Conservation (phyloP, 257 asterid genomes). For the Lithospermum erythrorhizon region DNA sequence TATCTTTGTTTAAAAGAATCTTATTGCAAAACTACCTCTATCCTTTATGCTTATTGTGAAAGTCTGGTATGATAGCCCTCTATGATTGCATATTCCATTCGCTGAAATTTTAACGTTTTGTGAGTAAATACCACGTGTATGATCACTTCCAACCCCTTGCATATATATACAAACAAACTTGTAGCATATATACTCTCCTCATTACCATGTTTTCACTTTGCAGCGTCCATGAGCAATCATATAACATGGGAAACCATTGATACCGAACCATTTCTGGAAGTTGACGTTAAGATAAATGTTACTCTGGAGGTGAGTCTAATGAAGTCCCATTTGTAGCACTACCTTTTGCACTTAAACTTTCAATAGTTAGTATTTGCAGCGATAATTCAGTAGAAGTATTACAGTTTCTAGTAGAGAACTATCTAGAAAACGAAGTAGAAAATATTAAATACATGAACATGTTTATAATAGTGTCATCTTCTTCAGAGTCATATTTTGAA, state of each 20-base stretch:
- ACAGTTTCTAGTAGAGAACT: too few relatives aligned
- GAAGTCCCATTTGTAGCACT: too few relatives aligned
- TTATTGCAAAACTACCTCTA: background rate
- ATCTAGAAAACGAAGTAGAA: too few relatives aligned
- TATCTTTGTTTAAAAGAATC: background rate
- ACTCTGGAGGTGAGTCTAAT: constrained; percentile 28
- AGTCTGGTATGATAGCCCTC: background rate
- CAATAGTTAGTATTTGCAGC: too few relatives aligned
- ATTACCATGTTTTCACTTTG: constrained; percentile 13
- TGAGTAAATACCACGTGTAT: too few relatives aligned
- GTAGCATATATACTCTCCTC: background rate
- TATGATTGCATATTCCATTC: background rate
- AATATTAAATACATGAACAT: too few relatives aligned
- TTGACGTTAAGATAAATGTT: constrained; percentile 43
- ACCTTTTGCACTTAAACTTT: too few relatives aligned
- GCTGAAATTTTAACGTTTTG: background rate
- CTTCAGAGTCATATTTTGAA: too few relatives aligned
- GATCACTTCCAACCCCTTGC: too few relatives aligned
- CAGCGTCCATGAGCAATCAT: constrained; percentile 71
- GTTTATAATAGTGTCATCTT: too few relatives aligned
- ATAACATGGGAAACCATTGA: constrained; percentile 59
- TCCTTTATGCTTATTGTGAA: background rate
- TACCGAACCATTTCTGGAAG: constrained; percentile 41
- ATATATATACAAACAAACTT: background rate
- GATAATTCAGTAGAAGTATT: too few relatives aligned